Percentiles rank a stretch among this genome's conserved stretches.
These are phyloP conservation scores for Datisca glomerata DNA, from an alignment of 306 rosid genomes.

Conservation along the genomic window DNA sequence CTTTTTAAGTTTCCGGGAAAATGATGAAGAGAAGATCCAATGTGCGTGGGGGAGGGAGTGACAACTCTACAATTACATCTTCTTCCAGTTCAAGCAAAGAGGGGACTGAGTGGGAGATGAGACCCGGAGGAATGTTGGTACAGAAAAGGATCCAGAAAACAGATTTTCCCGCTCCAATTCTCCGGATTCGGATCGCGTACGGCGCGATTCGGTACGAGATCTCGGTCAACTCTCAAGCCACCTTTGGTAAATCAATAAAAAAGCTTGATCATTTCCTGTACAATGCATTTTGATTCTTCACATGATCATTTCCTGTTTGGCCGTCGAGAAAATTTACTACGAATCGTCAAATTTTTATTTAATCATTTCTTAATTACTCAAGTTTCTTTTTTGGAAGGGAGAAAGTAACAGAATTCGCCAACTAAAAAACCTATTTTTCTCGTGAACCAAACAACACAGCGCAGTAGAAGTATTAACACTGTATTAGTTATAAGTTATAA, in stretches of 20 bases:
- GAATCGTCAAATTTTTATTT: not conserved
- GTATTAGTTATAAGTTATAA: not conserved
- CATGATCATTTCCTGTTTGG: conserved; percentile 10
- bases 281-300: not conserved
- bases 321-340: conserved; percentile 5
- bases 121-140: conserved; percentile 85
- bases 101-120: conserved; percentile 53
- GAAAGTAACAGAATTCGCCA: too few relatives aligned
- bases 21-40: conserved; percentile 35
- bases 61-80: conserved; percentile 6
- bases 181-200: conserved; percentile 46
- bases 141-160: conserved; percentile 31
- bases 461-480: too few relatives aligned
- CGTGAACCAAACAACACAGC: conserved; percentile 4
- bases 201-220: conserved; percentile 57
- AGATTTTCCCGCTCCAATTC: conserved; percentile 17
- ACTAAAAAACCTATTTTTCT: too few relatives aligned
- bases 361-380: not conserved
- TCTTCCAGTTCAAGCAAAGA: conserved; percentile 21
- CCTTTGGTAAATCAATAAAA: conserved; percentile 37
- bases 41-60: conserved; percentile 12
- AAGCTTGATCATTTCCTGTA: not conserved
- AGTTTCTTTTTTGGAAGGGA: not conserved
- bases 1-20: not conserved
- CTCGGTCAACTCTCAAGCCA: conserved; percentile 39